Conservation (phyloP, 2,329 filamentous ascomycete genomes). For the Cercospora sp. region DNA sequence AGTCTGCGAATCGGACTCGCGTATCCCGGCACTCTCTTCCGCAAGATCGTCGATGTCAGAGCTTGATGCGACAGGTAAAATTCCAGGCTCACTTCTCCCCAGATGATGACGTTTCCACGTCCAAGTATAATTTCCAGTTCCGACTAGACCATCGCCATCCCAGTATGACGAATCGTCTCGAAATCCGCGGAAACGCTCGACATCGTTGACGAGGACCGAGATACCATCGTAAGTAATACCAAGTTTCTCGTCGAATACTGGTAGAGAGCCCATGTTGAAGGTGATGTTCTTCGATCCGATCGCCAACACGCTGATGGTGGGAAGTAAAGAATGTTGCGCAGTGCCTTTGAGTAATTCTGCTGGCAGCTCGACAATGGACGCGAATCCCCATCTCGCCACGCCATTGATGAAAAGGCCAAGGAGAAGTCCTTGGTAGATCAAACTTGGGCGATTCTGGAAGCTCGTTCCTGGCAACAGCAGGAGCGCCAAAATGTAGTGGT, state of each 20-base stretch:
- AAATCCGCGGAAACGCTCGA: conserved; percentile 75
- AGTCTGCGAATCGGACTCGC: conserved; percentile 39
- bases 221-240: conserved; percentile 65
- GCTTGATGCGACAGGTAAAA: conserved; percentile 1
- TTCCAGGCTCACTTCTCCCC: conserved; percentile 13
- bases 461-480: conserved; percentile 84
- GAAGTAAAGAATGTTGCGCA: conserved; percentile 61
- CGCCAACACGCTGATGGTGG: conserved; percentile 47
- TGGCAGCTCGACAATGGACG: conserved; percentile 80
- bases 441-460: conserved; percentile 79
- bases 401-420: conserved; percentile 93
- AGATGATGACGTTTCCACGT: conserved; percentile 38
- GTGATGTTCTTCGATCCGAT: conserved; percentile 60
- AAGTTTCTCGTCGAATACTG: conserved; percentile 44
- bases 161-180: conserved; percentile 56
- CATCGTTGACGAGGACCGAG: conserved; percentile 80
- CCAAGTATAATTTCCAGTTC: conserved; percentile 35
- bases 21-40: conserved; percentile 1
- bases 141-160: conserved; percentile 36
- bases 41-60: background rate
- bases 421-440: conserved; percentile 86
- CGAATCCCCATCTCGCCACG: conserved; percentile 91
- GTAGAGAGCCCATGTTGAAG: conserved; percentile 56
- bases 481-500: conserved; percentile 90
- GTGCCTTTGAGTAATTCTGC: conserved; percentile 62